Conservation (phyloP, 257 asterid species). For the Ehretia macrophylla region DNA sequence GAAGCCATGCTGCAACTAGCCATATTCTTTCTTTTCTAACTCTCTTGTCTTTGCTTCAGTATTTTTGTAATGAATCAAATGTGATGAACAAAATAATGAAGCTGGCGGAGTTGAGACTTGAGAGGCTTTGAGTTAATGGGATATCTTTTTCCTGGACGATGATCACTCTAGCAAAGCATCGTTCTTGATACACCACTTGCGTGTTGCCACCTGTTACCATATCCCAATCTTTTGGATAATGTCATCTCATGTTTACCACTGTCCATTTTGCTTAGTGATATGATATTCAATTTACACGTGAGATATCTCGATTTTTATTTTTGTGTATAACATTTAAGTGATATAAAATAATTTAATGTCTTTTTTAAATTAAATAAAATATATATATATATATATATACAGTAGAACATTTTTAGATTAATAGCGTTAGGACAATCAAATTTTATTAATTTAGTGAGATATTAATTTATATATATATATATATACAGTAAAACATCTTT, state of each 20-base stretch:
- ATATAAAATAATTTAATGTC: too few relatives aligned
- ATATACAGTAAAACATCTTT: too few relatives aligned
- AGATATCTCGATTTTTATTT: too few relatives aligned
- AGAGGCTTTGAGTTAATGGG: slow-evolving; percentile 38
- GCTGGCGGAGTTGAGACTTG: slow-evolving; percentile 21
- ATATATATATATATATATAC: too few relatives aligned
- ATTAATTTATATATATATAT: too few relatives aligned
- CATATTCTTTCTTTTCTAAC: slow-evolving; percentile 25
- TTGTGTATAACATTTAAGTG: too few relatives aligned
- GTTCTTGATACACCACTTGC: slow-evolving; percentile 42
- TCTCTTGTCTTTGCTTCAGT: slow-evolving; percentile 7
- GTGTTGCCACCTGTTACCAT: slow-evolving; percentile 55
- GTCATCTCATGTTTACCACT: slow-evolving; percentile 20
- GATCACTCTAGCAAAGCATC: slow-evolving; percentile 24
- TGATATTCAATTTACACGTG: too few relatives aligned
- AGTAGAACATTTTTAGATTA: too few relatives aligned
- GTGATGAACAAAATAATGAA: slow-evolving; percentile 13
- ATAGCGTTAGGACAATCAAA: too few relatives aligned
- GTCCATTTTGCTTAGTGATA: too few relatives aligned
- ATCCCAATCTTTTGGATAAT: slow-evolving; percentile 70
- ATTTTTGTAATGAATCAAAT: slow-evolving; percentile 13
- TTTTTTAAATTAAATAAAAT: too few relatives aligned
- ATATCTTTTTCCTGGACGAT: slow-evolving; percentile 58
- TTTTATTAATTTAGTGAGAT: too few relatives aligned
- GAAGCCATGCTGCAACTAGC: slow-evolving; percentile 82